Conservation (phyloP, 225 moss, liverwort and hornwort genomes). For the Rhytidiadelphus loreus region DNA sequence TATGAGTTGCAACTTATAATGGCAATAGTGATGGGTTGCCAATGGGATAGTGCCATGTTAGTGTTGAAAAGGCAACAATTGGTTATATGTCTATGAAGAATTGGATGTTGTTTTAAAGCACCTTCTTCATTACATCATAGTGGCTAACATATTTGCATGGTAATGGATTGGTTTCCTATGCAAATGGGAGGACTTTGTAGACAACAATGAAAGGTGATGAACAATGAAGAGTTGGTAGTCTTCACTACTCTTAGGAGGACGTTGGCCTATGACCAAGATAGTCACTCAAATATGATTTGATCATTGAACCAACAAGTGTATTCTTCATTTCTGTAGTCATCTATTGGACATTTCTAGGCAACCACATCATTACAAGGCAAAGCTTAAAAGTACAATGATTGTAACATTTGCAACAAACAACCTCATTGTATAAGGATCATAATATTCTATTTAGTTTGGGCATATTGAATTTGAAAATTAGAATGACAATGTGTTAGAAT, state of each 20-base stretch:
- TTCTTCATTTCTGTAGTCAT: background rate
- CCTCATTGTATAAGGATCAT: background rate
- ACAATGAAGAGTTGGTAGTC: background rate
- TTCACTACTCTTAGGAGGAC: too few species aligned
- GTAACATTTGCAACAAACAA: background rate
- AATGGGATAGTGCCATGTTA: too few species aligned
- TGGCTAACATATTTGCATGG: accelerated
- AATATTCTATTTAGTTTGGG: background rate
- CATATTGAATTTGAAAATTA: background rate
- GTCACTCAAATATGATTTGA: background rate
- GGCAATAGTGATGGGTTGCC: too few species aligned
- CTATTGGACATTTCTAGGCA: background rate
- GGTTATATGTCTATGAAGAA: background rate
- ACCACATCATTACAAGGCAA: accelerated
- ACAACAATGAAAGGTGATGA: accelerated
- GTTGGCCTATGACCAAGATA: background rate
- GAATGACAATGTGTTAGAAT: background rate
- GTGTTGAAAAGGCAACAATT: too few species aligned
- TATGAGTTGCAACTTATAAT: too few species aligned
- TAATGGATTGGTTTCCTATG: background rate
- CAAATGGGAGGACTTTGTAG: background rate
- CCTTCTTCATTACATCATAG: background rate
- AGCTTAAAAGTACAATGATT: background rate
- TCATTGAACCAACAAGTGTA: background rate
- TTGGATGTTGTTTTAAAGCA: background rate